phyloP scores from a whole-genome alignment of 352 stramenopile species.

The Thalassiosira allenii region DNA sequence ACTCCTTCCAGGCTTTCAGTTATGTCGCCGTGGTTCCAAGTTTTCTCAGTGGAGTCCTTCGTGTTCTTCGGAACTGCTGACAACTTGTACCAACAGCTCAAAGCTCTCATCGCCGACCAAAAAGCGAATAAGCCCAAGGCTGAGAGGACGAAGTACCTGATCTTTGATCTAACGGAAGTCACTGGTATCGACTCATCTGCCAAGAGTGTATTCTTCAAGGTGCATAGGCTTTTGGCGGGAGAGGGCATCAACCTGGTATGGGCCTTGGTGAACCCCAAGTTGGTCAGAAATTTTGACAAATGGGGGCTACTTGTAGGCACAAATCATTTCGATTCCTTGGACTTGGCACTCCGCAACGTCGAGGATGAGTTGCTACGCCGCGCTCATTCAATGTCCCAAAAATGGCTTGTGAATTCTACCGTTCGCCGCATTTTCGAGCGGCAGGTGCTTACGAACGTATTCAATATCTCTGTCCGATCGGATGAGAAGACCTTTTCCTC shows the following conservation, averaged over 20 bases:
- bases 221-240: constrained; percentile 6
- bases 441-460: constrained; percentile 16
- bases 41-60: constrained; percentile 19
- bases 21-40: constrained; percentile 22
- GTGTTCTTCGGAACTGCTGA: constrained; percentile 25
- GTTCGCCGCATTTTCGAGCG: constrained; percentile 20
- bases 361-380: constrained; percentile 6
- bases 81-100: constrained; percentile 16
- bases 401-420: constrained; percentile 19
- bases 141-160: constrained; percentile 25
- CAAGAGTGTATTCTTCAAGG: constrained; percentile 19
- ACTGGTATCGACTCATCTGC: constrained; percentile 18
- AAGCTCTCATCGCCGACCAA: constrained; percentile 1
- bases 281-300: not conserved
- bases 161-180: constrained; percentile 24
- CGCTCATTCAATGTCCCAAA: not conserved
- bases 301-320: constrained; percentile 1
- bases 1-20: constrained; percentile 5
- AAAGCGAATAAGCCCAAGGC: constrained; percentile 9
- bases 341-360: constrained; percentile 19
- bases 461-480: constrained; percentile 18
- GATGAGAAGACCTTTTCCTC: constrained; percentile 18
- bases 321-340: constrained; percentile 8
- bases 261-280: constrained; percentile 12
- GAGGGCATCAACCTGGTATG: constrained; percentile 24